A percentile compares a stretch with the other conserved stretches of the same genome.
Conservation (phyloP, 176 grass and related monocot species). For the Cocos nucifera region DNA sequence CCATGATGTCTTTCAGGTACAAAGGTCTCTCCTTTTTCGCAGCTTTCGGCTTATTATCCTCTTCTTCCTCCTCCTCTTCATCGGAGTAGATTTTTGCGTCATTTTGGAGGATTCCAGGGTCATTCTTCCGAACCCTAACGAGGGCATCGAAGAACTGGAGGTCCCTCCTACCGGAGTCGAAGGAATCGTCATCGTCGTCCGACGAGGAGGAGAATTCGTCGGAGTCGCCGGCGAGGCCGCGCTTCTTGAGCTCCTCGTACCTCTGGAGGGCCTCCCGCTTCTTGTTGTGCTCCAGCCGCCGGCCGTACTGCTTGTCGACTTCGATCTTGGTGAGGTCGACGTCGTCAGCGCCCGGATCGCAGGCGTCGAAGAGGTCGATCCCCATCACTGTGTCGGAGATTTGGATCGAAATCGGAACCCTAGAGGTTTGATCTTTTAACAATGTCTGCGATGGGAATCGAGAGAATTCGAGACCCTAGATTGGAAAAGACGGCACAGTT, state of each 20-base stretch:
- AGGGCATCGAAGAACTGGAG: constrained; percentile 53
- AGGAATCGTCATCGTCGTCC: constrained; percentile 13
- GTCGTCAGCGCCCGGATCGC: constrained; percentile 29
- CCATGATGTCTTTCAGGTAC: constrained; percentile 90
- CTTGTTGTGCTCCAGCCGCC: constrained; percentile 81
- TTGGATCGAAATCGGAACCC: too few species aligned
- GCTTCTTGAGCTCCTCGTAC: constrained; percentile 52
- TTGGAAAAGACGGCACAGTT: too few species aligned
- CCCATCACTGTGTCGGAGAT: constrained; percentile 1
- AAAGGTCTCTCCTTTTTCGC: constrained; percentile 62
- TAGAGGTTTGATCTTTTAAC: too few species aligned
- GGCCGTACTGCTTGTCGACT: constrained; percentile 61
- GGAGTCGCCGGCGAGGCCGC: constrained; percentile 19
- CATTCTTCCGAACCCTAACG: constrained; percentile 51
- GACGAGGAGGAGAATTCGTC: constrained; percentile 20
- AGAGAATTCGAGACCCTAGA: too few species aligned
- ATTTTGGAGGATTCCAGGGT: constrained; percentile 42
- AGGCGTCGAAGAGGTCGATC: constrained; percentile 31
- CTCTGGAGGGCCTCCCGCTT: constrained; percentile 52
- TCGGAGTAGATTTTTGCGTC: constrained; percentile 53
- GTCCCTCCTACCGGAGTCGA: constrained; percentile 33
- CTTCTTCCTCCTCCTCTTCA: constrained; percentile 11
- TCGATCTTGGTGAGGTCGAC: constrained; percentile 47
- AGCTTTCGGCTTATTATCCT: constrained; percentile 20
- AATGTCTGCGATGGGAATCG: too few species aligned